Base-by-base conservation (phyloP, 106 monocot genomes). In the Ottelia alismoides region DNA sequence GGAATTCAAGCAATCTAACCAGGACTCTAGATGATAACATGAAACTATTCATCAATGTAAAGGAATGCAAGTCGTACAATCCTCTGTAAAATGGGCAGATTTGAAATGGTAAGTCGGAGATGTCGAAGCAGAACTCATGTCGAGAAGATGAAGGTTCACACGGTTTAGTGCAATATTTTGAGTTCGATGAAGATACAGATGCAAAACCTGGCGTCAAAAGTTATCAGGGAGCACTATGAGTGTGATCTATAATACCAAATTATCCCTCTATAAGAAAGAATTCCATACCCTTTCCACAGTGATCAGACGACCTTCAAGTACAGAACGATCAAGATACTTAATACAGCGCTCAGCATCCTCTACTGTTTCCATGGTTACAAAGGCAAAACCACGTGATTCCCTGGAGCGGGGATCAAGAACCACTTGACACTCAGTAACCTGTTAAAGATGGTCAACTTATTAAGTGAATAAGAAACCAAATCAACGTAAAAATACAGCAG, bases 311-410 rank as follows among this genome's bases (percentile, higher is more conserved):
- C 86, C 86, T 74, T 86, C 82, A 27, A 92, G 68, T 40, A 83
- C 86, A 59, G 92, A 76, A 60, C 69, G 79, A 58, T 86, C 50
- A 21, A 92, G 60, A 58, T 80, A 70, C 44, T 76, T 92, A 27
- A 86, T 48, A 52, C 92, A 92, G 18, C 70, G 76, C 14, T 77
- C 46, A 49, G 86, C 86, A 66, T 77, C 86, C 18, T 82, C 71
- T 10, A 72, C 46, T 25, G 82, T 64, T 28, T 73, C 86, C 92
- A 86, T 92, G 14, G 81, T 86, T 20, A 87, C 86, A 72, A 86
- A 86, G 16, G 63, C 92, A 79, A 92, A 92, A 21, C 86, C 86
- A 79, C 92, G 79, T 49, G 86, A 86, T 63, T 82, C 92, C 30
- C 59, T 92, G 31, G 92, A 72, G 17, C 70, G 79, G 43, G 92